phyloP scores from a whole-genome alignment of 495 filamentous ascomycete genomes.

The Penicillium malachiteum region DNA sequence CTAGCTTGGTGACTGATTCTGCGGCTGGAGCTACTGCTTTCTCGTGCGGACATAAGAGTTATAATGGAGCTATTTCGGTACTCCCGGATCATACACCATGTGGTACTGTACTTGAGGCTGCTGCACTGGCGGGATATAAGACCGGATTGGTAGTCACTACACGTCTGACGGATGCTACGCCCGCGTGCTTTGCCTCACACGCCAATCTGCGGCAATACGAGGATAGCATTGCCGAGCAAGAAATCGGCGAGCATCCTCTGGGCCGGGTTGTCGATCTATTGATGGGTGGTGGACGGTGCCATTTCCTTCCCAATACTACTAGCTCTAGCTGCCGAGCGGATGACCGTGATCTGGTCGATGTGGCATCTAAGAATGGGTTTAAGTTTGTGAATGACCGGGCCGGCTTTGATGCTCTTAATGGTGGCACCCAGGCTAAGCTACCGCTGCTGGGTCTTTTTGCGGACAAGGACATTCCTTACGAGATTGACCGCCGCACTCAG shows the following conservation, averaged over 20 bases:
- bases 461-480: slow-evolving; percentile 78
- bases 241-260: slow-evolving; percentile 81
- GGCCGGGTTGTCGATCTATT: slow-evolving; percentile 88
- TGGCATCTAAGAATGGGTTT: slow-evolving; percentile 76
- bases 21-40: slow-evolving; percentile 96
- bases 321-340: slow-evolving; percentile 76
- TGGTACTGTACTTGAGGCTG: slow-evolving; percentile 92
- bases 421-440: slow-evolving; percentile 70
- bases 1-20: slow-evolving; percentile 84
- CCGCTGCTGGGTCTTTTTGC: slow-evolving; percentile 89
- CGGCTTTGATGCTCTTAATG: slow-evolving; percentile 73
- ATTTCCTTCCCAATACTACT: slow-evolving; percentile 81
- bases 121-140: slow-evolving; percentile 84
- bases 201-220: slow-evolving; percentile 76
- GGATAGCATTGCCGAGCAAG: slow-evolving; percentile 88
- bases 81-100: slow-evolving; percentile 82
- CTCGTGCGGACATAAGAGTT: slow-evolving; percentile 86
- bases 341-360: slow-evolving; percentile 61
- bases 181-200: slow-evolving; percentile 91
- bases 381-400: slow-evolving; percentile 68
- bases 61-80: slow-evolving; percentile 93
- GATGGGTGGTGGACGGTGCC: slow-evolving; percentile 88
- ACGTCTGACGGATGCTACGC: slow-evolving; percentile 94
- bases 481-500: slow-evolving; percentile 80
- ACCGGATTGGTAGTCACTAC: slow-evolving; percentile 96